Conservation (phyloP, 2,329 filamentous ascomycete genomes). For the Emmonsiellopsis sp. region DNA sequence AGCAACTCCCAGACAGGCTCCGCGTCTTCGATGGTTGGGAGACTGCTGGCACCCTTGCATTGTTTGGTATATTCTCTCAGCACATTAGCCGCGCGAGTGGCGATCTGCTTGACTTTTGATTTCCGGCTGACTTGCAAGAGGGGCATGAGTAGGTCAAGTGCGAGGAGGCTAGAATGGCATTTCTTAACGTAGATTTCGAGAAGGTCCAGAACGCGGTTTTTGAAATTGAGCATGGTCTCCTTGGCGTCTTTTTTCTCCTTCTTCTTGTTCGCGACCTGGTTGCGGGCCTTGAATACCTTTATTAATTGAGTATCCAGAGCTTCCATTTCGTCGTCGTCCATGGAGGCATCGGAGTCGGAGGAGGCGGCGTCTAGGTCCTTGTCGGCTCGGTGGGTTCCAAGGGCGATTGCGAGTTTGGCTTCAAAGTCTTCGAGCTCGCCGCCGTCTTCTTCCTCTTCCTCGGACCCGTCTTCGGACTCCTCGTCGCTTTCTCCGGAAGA, state of each 20-base stretch:
- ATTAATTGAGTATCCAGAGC: conserved; percentile 72
- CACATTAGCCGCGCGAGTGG: conserved; percentile 62
- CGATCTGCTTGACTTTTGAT: conserved; percentile 67
- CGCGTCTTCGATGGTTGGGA: conserved; percentile 33
- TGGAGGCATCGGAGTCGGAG: conserved; percentile 59
- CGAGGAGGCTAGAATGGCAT: conserved; percentile 58
- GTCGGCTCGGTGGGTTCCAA: conserved; percentile 56
- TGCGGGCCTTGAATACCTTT: conserved; percentile 73
- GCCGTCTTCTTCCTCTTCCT: conserved; percentile 17
- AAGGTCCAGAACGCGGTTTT: conserved; percentile 83
- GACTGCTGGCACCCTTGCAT: conserved; percentile 39
- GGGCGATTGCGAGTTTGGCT: conserved; percentile 62
- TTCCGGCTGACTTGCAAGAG: conserved; percentile 66
- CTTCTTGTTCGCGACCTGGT: conserved; percentile 60
- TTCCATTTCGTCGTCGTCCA: conserved; percentile 96
- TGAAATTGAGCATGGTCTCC: conserved; percentile 86
- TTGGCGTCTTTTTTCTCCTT: conserved; percentile 81
- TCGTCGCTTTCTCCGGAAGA: conserved; percentile 58
- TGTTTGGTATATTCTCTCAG: conserved; percentile 63
- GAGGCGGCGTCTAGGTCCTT: conserved; percentile 49
- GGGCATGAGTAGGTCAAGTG: conserved; percentile 63
- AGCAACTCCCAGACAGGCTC: conserved; percentile 50
- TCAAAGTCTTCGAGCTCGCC: conserved; percentile 11
- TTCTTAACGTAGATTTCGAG: conserved; percentile 76
- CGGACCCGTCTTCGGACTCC: conserved; percentile 20